Conservation (phyloP, 345 rosid species). For the thale cress (Arabidopsis thaliana) region TAIR10.1 NC_003075.7:8634501-8635000, state of each 20-base stretch:
- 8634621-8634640: constrained; percentile 38
- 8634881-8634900: constrained; percentile 32
- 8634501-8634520: neutral
- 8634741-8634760: constrained; percentile 20
- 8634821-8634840: constrained; percentile 46
- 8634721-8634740: constrained; percentile 40
- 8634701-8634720: neutral
- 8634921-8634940: constrained; percentile 80
- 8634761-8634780: constrained; percentile 27
- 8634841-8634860: constrained; percentile 28
- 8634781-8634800: constrained; percentile 47
- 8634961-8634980: constrained; percentile 84
- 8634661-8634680: constrained; percentile 25
- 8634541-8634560: constrained; percentile 20
- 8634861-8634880: constrained; percentile 41
- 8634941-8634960: constrained; percentile 93
- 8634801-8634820: constrained; percentile 46
- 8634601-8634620: neutral
- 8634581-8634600: constrained; percentile 21
- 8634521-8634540: constrained; percentile 19
- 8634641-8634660: constrained; percentile 42
- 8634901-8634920: constrained; percentile 36
- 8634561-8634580: constrained; percentile 11
- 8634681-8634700: neutral
- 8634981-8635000: constrained; percentile 86